Percentiles rank a stretch among this genome's conserved stretches.
These are phyloP conservation scores for Mesostigma viride DNA, from an alignment of 139 green algal species.

Conservation along the genomic window DNA sequence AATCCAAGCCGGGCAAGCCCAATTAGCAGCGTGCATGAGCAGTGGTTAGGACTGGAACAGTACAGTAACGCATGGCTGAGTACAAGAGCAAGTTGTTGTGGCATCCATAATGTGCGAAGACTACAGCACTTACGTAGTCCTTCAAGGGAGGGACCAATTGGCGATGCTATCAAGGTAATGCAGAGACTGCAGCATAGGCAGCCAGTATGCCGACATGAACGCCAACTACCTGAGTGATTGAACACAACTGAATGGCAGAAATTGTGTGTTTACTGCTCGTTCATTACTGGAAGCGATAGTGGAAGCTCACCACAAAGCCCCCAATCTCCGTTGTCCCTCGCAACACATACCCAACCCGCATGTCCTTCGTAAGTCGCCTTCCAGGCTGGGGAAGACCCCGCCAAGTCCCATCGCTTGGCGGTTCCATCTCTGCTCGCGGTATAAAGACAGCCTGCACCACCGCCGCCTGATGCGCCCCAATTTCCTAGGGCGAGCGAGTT, in stretches of 20 bases:
- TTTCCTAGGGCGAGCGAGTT: conserved; percentile 8
- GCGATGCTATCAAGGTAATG: not conserved
- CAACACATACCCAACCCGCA: conserved; percentile 20
- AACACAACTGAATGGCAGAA: not conserved
- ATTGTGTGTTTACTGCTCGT: too few species aligned
- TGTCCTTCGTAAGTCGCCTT: conserved; percentile 24
- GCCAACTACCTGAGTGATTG: not conserved
- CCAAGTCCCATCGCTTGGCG: conserved; percentile 23
- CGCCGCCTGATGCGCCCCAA: not conserved
- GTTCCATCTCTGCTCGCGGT: conserved; percentile 24
- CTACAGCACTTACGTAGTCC: not conserved
- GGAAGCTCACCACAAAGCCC: not conserved
- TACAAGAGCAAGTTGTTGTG: not conserved
- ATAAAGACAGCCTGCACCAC: conserved; percentile 13
- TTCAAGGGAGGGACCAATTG: not conserved
- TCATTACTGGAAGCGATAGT: too few species aligned
- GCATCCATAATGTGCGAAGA: not conserved
- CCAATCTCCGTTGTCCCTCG: not conserved
- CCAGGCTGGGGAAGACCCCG: not conserved
- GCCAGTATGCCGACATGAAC: not conserved
- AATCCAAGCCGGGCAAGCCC: not conserved
- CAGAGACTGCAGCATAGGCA: not conserved
- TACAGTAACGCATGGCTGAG: not conserved
- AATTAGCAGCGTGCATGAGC: not conserved
- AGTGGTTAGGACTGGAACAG: not conserved